Evolutionary conservation across 2,329 filamentous ascomycete genomes (phyloP).

Genomic region (Hypoxylon sp.): DNA sequence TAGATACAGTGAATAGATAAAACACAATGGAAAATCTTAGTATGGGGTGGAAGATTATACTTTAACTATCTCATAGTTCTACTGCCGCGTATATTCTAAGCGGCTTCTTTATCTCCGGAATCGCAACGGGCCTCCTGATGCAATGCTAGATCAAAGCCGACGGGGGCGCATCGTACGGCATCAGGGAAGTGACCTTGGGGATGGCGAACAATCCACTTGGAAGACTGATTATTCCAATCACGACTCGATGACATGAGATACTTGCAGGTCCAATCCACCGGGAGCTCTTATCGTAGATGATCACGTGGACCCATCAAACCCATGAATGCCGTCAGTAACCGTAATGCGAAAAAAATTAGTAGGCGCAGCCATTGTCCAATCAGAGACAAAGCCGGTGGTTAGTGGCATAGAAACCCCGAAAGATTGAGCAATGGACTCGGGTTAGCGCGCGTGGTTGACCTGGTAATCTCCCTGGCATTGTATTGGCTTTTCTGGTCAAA

Average conservation of each 20-base stretch:
- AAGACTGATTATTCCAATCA: slow-evolving; percentile 50
- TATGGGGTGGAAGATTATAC: slow-evolving; percentile 32
- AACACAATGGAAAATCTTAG: slow-evolving; percentile 26
- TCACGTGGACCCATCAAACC: slow-evolving; percentile 52
- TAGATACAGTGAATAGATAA: slow-evolving; percentile 20
- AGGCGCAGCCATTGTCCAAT: slow-evolving; percentile 52
- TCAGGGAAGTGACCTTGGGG: slow-evolving; percentile 30
- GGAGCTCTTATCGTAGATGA: slow-evolving; percentile 50
- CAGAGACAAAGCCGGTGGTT: slow-evolving; percentile 39
- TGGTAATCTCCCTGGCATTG: slow-evolving; percentile 28
- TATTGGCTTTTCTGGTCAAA: slow-evolving; percentile 17
- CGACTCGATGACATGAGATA: slow-evolving; percentile 50
- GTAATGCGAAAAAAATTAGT: slow-evolving; percentile 35
- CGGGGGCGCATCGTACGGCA: slow-evolving; percentile 45
- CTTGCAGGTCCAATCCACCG: slow-evolving; percentile 38
- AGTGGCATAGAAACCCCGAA: slow-evolving; percentile 37
- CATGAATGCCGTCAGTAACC: slow-evolving; percentile 54
- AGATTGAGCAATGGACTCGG: slow-evolving; percentile 35
- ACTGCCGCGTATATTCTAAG: slow-evolving; percentile 24
- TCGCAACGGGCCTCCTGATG: slow-evolving; percentile 46
- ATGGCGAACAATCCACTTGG: slow-evolving; percentile 43
- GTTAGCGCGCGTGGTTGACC: slow-evolving; percentile 38
- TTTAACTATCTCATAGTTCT: slow-evolving; percentile 39
- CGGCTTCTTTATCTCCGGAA: slow-evolving; percentile 49
- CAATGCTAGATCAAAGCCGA: slow-evolving; percentile 24